A percentile compares a stretch with the other conserved stretches of the same genome.
Evolutionary conservation across 192 early-diverging fungal genomes (phyloP).

Genomic region (Entomortierella lignicola): DNA sequence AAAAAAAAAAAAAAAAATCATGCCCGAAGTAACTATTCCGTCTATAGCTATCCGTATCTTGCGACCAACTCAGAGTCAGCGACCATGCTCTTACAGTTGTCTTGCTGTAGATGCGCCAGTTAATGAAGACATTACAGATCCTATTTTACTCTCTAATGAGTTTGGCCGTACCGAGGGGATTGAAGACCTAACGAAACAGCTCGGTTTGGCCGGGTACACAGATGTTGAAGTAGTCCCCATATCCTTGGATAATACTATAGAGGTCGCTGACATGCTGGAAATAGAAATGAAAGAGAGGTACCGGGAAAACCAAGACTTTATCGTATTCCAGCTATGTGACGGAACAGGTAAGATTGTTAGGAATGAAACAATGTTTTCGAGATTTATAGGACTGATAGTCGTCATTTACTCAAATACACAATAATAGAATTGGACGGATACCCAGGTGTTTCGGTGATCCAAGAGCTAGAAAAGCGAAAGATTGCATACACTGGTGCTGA

Average conservation of each 20-base stretch:
- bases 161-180: constrained; percentile 15
- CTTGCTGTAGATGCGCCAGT: neutral
- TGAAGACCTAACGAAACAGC: constrained; percentile 9
- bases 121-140: constrained; percentile 6
- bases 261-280: constrained; percentile 16
- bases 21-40: constrained; percentile 3
- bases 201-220: constrained; percentile 15
- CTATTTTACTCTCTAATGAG: constrained; percentile 30
- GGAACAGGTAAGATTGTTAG: constrained; percentile 22
- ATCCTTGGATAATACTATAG: constrained; percentile 1
- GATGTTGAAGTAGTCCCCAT: constrained; percentile 22
- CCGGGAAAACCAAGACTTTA: constrained; percentile 11
- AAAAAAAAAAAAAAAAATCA: constrained; percentile 2
- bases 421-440: constrained; percentile 42
- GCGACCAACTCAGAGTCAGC: constrained; percentile 16
- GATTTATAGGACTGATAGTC: no score
- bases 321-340: constrained; percentile 46
- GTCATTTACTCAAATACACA: no score
- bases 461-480: constrained; percentile 13
- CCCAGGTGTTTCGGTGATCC: constrained; percentile 33
- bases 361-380: no score
- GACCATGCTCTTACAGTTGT: neutral
- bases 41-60: constrained; percentile 19
- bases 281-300: constrained; percentile 19
- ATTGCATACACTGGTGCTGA: constrained; percentile 31